Conservation (phyloP, 2,329 filamentous ascomycete genomes). For the Botrytis sinoallii region DNA sequence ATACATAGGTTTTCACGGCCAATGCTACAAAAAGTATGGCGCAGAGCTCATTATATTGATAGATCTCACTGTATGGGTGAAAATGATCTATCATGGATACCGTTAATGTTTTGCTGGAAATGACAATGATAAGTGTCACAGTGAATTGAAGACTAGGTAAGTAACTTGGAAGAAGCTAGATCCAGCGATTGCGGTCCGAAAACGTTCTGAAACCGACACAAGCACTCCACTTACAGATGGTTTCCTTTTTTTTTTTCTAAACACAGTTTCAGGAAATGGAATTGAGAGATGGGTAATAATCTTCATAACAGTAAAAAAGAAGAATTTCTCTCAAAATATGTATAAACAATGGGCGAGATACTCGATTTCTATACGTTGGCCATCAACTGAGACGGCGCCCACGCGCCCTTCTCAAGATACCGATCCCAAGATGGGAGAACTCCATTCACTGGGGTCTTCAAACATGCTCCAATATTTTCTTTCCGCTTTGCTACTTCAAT, state of each 20-base stretch:
- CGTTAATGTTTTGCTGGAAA: not conserved
- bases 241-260: accelerated
- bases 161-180: not conserved
- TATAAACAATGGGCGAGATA: not conserved
- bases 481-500: not conserved
- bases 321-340: not conserved
- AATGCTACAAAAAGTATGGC: not conserved
- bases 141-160: not conserved
- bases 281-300: not conserved
- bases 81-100: not conserved
- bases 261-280: not conserved
- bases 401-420: not conserved
- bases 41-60: not conserved
- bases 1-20: not conserved
- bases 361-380: not conserved
- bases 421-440: not conserved
- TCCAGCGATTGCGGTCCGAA: not conserved
- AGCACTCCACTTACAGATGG: not conserved
- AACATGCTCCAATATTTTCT: accelerated
- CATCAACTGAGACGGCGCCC: not conserved
- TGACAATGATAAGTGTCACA: not conserved
- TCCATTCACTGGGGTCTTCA: not conserved
- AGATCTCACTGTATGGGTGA: not conserved
- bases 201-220: accelerated
- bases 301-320: not conserved